These are phyloP conservation scores for Breviolum minutum DNA, from an alignment of 73 alveolate species.

Conservation along the genomic window DNA sequence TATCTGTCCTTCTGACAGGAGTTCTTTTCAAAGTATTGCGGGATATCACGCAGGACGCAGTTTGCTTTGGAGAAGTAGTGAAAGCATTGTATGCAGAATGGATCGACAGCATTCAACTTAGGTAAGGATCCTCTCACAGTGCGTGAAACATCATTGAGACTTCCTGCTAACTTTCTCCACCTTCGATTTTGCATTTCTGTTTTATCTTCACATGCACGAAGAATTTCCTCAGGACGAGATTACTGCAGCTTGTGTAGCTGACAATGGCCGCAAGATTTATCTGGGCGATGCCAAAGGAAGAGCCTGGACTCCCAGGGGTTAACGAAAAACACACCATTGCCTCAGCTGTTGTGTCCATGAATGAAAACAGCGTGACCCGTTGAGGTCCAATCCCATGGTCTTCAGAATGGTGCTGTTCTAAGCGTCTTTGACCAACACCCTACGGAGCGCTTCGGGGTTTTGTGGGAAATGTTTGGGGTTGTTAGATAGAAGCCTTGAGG, in stretches of 20 bases:
- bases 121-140: too few relatives aligned
- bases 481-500: too few relatives aligned
- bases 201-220: not conserved
- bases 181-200: not conserved
- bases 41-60: conserved; percentile 82
- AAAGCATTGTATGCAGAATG: too few relatives aligned
- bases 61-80: not conserved
- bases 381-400: conserved; percentile 86
- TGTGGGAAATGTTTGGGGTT: not conserved
- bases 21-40: conserved; percentile 83
- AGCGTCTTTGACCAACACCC: conserved; percentile 94
- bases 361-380: not conserved
- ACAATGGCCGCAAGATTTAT: conserved; percentile 88
- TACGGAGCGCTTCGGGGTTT: conserved; percentile 41
- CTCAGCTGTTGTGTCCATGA: not conserved
- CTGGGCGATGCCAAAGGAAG: conserved; percentile 91
- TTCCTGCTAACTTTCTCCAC: not conserved
- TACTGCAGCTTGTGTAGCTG: conserved; percentile 92
- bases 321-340: not conserved
- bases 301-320: not conserved
- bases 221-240: conserved; percentile 59
- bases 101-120: too few relatives aligned
- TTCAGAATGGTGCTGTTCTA: conserved; percentile 75
- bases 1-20: not conserved
- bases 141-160: too few relatives aligned